Conservation (phyloP, 768 basidiomycete genomes). For the Boletus vinaceobasis region DNA sequence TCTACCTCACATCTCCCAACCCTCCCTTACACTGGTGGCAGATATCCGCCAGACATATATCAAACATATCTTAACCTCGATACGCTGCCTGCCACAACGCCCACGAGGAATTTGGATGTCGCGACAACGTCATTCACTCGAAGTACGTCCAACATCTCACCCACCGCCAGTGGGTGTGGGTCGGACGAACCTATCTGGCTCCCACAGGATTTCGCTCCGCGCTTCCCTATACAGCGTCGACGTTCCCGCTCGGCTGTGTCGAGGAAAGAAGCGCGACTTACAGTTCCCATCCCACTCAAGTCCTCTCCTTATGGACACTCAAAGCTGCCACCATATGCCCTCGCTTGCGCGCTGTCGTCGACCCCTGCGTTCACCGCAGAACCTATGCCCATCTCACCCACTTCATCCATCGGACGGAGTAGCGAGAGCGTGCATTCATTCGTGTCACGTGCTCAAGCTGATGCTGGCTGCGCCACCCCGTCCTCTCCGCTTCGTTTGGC, state of each 20-base stretch:
- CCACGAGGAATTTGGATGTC: slow-evolving; percentile 7
- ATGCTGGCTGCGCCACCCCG: slow-evolving; percentile 19
- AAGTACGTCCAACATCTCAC: slow-evolving; percentile 22
- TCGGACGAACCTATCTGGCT: slow-evolving; percentile 13
- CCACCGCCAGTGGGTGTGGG: slow-evolving; percentile 3
- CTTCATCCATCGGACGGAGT: slow-evolving; percentile 24
- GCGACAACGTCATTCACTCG: slow-evolving; percentile 22
- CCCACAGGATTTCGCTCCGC: slow-evolving; percentile 4
- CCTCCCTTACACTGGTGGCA: slow-evolving; percentile 31
- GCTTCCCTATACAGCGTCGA: slow-evolving; percentile 29
- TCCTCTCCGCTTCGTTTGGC: slow-evolving; percentile 27
- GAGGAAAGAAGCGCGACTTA: slow-evolving; percentile 29
- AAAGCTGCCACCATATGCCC: slow-evolving; percentile 25
- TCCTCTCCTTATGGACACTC: slow-evolving; percentile 33
- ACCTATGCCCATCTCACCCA: slow-evolving; percentile 24
- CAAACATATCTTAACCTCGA: slow-evolving; percentile 21
- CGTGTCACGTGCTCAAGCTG: slow-evolving; percentile 18
- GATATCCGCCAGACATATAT: slow-evolving; percentile 33
- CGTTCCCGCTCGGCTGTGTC: slow-evolving; percentile 34
- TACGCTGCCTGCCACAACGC: slow-evolving; percentile 4
- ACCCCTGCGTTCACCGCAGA: slow-evolving; percentile 30
- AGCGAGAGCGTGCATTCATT: slow-evolving; percentile 28
- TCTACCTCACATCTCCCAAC: slow-evolving; percentile 30
- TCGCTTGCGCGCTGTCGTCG: slow-evolving; percentile 23
- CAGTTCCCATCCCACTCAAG: slow-evolving; percentile 20